Evolutionary conservation across 495 filamentous ascomycete genomes (phyloP).

Genomic region (Cladorrhinum samala): DNA sequence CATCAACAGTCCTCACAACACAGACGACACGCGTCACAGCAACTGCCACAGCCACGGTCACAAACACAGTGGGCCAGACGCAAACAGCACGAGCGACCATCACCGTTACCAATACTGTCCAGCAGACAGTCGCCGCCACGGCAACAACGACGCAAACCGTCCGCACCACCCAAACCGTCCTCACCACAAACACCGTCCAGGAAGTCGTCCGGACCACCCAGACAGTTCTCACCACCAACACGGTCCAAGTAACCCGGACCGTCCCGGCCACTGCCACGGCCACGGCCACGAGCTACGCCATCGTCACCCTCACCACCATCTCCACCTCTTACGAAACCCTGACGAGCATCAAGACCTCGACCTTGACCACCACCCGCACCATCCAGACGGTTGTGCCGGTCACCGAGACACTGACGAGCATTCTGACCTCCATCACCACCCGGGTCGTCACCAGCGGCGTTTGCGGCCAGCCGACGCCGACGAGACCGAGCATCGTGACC

Average conservation of each 20-base stretch:
- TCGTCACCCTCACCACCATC: conserved; percentile 6
- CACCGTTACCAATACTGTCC: background rate
- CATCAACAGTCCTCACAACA: conserved; percentile 4
- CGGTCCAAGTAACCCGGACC: conserved; percentile 10
- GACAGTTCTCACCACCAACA: background rate
- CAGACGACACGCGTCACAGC: background rate
- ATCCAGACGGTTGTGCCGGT: conserved; percentile 5
- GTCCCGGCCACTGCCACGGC: conserved; percentile 15
- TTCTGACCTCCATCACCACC: conserved; percentile 12
- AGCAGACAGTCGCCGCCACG: background rate
- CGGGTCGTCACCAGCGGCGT: conserved; percentile 3
- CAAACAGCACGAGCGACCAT: background rate
- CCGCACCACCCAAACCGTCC: conserved; percentile 5
- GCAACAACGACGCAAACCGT: conserved; percentile 3
- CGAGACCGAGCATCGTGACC: background rate
- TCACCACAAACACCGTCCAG: conserved; percentile 15
- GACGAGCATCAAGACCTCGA: conserved; percentile 6
- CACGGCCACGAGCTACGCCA: background rate
- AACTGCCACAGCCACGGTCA: conserved; percentile 1
- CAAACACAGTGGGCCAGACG: background rate
- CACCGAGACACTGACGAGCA: conserved; percentile 5
- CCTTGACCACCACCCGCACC: conserved; percentile 5
- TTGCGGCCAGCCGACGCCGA: background rate
- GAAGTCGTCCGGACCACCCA: conserved; percentile 1
- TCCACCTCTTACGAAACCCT: background rate